Conservation (phyloP, 106 monocot genomes). For the Apostasia ramifera region DNA sequence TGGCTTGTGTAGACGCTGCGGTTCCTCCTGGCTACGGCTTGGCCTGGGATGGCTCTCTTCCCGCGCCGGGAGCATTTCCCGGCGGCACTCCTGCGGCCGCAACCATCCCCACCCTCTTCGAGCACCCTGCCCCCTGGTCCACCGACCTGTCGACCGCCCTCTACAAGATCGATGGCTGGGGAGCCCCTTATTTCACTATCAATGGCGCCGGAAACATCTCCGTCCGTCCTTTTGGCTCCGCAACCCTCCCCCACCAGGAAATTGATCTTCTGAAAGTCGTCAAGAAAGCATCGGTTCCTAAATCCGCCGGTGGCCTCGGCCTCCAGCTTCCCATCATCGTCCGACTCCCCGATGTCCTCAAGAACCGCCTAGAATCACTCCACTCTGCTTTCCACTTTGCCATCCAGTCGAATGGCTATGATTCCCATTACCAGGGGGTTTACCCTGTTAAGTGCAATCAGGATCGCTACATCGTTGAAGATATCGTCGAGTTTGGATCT, state of each 20-base stretch:
- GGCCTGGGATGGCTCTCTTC: constrained; percentile 61
- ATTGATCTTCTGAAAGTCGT: constrained; percentile 94
- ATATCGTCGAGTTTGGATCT: constrained; percentile 70
- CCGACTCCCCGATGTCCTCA: constrained; percentile 80
- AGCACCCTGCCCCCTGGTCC: constrained; percentile 34
- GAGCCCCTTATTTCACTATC: constrained; percentile 83
- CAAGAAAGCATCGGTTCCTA: constrained; percentile 56
- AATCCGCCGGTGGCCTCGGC: constrained; percentile 64
- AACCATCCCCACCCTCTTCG: background rate
- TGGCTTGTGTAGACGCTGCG: constrained; percentile 66
- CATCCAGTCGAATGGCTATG: constrained; percentile 60
- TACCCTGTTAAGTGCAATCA: constrained; percentile 98
- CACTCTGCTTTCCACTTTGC: constrained; percentile 81
- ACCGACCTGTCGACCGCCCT: constrained; percentile 67
- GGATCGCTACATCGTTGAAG: constrained; percentile 81
- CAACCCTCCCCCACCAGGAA: constrained; percentile 72
- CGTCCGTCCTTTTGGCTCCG: constrained; percentile 50
- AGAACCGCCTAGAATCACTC: constrained; percentile 70
- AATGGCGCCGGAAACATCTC: constrained; percentile 73
- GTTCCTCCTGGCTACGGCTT: constrained; percentile 39
- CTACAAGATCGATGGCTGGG: constrained; percentile 90
- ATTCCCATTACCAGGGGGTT: constrained; percentile 74
- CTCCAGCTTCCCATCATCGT: constrained; percentile 83
- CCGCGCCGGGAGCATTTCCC: constrained; percentile 57
- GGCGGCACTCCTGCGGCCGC: constrained; percentile 41